Evolutionary conservation across 192 early-diverging fungal genomes (phyloP), one percentile per base, ranked within the genome.

Genomic region (Piromyces sp.): DNA sequence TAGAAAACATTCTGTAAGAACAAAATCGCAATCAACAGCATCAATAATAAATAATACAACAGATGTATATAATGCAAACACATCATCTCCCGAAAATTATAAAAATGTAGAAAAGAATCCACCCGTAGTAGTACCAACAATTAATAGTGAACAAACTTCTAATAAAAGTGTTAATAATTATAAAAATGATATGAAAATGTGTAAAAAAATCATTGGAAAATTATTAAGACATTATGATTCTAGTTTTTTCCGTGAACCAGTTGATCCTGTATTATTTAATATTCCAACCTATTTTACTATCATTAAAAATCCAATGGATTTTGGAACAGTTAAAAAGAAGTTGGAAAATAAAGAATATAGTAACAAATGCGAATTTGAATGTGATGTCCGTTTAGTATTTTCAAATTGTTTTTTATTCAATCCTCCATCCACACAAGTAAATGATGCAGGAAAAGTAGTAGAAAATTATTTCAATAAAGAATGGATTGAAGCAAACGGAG

Each of bases 261-360:
- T 95, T 30, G 95, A 95, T 82, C 87, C 88, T 51, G 90, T 94
- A 29, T 88, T 88, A 80, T 89, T 94, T 30, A 93, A 92, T 31
- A 94, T 95, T 30, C 94, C 94, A 2, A 92, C 95, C 84, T 95
- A 95, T 81, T 88, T 87, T 12, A 87, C 86, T 11, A 89, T 94
- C 36, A 89, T 95, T 80, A 93, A 91, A 81, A 82, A 88, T 29
- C 95, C 95, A 7, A 95, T 94, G 91, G 95, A 95, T 83, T 86
- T 95, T 40, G 86, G 89, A 40, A 95, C 94, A 12, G 88, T 94
- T 16, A 92, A 94, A 30, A 87, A 86, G n/a, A 94, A 91, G 85
- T 85, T 95, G 30, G 91, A 90, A 80, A 81, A 85, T 30, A 83
- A 87, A n/a, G 87, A 90, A 81, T 95, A 95, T 83, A 83, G 84